Conservation (phyloP, 805 yeast genomes). For the Osmozyma mogii region DNA sequence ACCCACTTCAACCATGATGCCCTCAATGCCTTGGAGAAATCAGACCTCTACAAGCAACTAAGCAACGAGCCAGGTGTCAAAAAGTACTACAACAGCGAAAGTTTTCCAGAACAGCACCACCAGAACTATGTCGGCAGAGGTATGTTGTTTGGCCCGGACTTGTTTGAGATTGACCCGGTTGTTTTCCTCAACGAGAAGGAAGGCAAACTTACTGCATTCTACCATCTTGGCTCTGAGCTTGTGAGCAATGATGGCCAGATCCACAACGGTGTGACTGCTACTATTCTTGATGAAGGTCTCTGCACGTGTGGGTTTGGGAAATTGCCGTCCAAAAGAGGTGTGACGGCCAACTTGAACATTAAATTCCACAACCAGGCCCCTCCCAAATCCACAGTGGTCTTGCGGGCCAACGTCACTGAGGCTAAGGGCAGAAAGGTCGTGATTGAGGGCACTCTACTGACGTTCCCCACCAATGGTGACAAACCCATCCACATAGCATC, state of each 20-base stretch:
- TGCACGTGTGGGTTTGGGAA: slow-evolving; percentile 80
- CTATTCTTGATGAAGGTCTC: slow-evolving; percentile 76
- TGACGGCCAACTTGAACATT: slow-evolving; percentile 71
- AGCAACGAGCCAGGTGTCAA: too few relatives aligned
- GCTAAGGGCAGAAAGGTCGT: slow-evolving; percentile 74
- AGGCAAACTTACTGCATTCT: slow-evolving; percentile 54
- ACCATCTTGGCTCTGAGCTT: slow-evolving; percentile 61
- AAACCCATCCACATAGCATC: slow-evolving; percentile 41
- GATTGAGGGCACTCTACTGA: slow-evolving; percentile 59
- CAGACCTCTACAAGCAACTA: too few relatives aligned
- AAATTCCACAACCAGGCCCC: slow-evolving; percentile 57
- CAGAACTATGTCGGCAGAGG: slow-evolving; percentile 66
- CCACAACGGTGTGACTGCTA: slow-evolving; percentile 74
- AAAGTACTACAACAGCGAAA: too few relatives aligned
- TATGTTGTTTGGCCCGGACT: slow-evolving; percentile 56
- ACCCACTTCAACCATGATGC: slow-evolving; percentile 15
- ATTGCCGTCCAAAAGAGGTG: slow-evolving; percentile 77
- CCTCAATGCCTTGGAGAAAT: too few relatives aligned
- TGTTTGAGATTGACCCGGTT: slow-evolving; percentile 70
- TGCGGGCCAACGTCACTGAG: slow-evolving; percentile 60
- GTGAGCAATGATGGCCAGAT: slow-evolving; percentile 65
- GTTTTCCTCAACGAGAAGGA: slow-evolving; percentile 44
- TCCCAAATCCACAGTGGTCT: slow-evolving; percentile 55
- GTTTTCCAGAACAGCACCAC: slow-evolving; percentile 55
- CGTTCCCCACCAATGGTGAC: slow-evolving; percentile 32